Percentiles rank a stretch among this genome's conserved stretches.
phyloP scores from a whole-genome alignment of 805 yeast genomes.

The Candida montana region DNA sequence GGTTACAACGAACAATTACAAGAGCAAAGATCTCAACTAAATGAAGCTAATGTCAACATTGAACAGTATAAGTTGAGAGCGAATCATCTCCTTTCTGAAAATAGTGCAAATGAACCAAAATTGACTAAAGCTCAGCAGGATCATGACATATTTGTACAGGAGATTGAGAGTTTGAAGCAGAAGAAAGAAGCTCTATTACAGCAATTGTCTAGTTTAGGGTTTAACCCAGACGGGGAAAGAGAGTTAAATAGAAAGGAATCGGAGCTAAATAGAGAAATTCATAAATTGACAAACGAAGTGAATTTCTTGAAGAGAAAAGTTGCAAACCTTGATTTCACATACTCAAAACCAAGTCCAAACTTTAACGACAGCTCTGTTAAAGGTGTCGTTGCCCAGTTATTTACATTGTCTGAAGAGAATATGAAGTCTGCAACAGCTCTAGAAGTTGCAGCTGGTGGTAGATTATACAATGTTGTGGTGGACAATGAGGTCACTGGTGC shows the following conservation, averaged over 20 bases:
- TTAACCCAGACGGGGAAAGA: slow-evolving; percentile 40
- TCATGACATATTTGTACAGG: slow-evolving; percentile 34
- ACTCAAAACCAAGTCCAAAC: slow-evolving; percentile 54
- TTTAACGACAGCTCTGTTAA: slow-evolving; percentile 62
- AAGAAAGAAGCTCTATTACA: slow-evolving; percentile 34
- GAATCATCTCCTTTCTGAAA: slow-evolving; percentile 49
- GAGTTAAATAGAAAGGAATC: slow-evolving; percentile 43
- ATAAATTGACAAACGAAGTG: slow-evolving; percentile 39
- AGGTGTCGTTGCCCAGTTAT: slow-evolving; percentile 88
- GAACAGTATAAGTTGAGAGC: slow-evolving; percentile 58
- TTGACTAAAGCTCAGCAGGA: slow-evolving; percentile 49
- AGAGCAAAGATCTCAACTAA: slow-evolving; percentile 51
- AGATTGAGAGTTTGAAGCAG: slow-evolving; percentile 37
- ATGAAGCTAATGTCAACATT: slow-evolving; percentile 47
- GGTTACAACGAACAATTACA: slow-evolving; percentile 74
- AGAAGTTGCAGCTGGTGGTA: slow-evolving; percentile 91
- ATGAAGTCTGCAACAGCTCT: slow-evolving; percentile 69
- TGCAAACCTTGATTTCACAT: slow-evolving; percentile 72
- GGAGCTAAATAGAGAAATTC: slow-evolving; percentile 38
- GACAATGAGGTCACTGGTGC: slow-evolving; percentile 85
- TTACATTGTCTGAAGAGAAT: slow-evolving; percentile 53
- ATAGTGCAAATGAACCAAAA: slow-evolving; percentile 40
- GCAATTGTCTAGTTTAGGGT: slow-evolving; percentile 50
- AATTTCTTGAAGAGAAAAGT: slow-evolving; percentile 57
- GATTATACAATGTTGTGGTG: slow-evolving; percentile 84